Evolutionary conservation across 1,139 yeast genomes (phyloP).

Genomic region (Scheffersomyces insectosa): DNA sequence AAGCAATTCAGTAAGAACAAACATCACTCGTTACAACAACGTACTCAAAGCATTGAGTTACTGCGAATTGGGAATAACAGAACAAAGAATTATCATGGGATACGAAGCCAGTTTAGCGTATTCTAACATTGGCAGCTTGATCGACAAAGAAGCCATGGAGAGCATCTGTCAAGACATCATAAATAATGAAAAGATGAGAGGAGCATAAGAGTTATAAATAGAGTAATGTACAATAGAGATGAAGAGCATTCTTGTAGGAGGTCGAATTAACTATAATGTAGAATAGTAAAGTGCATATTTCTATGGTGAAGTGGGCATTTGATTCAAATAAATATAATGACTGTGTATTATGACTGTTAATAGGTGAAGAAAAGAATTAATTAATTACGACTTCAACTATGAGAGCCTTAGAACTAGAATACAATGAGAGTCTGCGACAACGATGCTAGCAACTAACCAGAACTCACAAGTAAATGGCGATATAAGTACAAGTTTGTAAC

Average conservation of each 20-base stretch:
- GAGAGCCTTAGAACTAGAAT: too few species aligned
- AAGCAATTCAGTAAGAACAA: slow-evolving; percentile 58
- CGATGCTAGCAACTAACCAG: too few species aligned
- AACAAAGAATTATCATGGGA: slow-evolving; percentile 72
- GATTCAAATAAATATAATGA: too few species aligned
- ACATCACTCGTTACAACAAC: slow-evolving; percentile 83
- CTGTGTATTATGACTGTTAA: too few species aligned
- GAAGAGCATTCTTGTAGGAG: neutral
- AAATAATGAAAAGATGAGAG: slow-evolving; percentile 75
- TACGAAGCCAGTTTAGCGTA: slow-evolving; percentile 89
- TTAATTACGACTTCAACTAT: too few species aligned
- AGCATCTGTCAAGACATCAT: slow-evolving; percentile 72
- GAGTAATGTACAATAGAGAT: neutral
- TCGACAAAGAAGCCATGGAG: slow-evolving; percentile 75
- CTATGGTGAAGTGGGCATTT: too few species aligned
- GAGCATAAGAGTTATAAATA: slow-evolving; percentile 18
- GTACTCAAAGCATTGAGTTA: slow-evolving; percentile 78
- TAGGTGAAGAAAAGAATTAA: too few species aligned
- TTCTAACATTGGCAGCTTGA: slow-evolving; percentile 69
- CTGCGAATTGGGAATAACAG: slow-evolving; percentile 86
- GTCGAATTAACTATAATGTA: neutral
- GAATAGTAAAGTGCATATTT: too few species aligned
- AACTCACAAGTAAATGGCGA: too few species aligned
- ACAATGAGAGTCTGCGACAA: too few species aligned
- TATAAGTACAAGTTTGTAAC: too few species aligned